These are phyloP conservation scores for Saccharomyces uvarum DNA, from an alignment of 1,139 yeast genomes.

Conservation along the genomic window DNA sequence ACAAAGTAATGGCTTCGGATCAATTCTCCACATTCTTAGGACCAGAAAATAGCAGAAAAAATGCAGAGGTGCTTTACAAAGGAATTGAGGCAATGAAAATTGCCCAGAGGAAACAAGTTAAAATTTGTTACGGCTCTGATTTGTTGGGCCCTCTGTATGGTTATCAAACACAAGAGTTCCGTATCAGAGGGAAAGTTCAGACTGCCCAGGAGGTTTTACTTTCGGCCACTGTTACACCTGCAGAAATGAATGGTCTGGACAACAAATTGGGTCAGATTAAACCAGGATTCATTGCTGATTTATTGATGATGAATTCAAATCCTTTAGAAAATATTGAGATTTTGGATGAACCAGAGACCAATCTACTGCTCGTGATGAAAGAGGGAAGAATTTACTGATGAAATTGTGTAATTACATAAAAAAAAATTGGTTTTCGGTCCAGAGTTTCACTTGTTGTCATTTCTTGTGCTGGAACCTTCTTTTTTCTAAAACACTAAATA, in stretches of 20 bases:
- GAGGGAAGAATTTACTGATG: not conserved
- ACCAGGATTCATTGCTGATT: slow-evolving; percentile 8
- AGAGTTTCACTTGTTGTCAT: too few species aligned
- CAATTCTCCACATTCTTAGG: slow-evolving; percentile 7
- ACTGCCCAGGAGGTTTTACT: slow-evolving; percentile 4
- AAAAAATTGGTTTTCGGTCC: too few species aligned
- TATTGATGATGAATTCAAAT: slow-evolving; percentile 9
- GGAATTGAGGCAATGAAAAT: slow-evolving; percentile 8
- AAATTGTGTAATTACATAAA: too few species aligned
- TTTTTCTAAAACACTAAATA: too few species aligned
- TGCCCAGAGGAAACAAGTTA: slow-evolving; percentile 7
- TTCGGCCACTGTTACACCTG: not conserved
- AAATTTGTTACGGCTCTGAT: slow-evolving; percentile 11
- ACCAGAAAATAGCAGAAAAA: slow-evolving; percentile 6
- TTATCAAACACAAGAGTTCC: slow-evolving; percentile 11
- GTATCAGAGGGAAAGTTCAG: slow-evolving; percentile 9
- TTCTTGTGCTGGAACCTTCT: too few species aligned
- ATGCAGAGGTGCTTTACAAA: slow-evolving; percentile 6
- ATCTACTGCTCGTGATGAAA: not conserved
- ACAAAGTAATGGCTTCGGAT: slow-evolving; percentile 10
- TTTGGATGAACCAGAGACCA: slow-evolving; percentile 9
- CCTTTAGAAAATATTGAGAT: slow-evolving; percentile 9
- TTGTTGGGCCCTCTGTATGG: slow-evolving; percentile 9
- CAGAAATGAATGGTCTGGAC: not conserved
- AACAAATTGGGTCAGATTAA: slow-evolving; percentile 9